Conservation (phyloP, 2,329 filamentous ascomycete species). For the Hymenoscyphus albidus region DNA sequence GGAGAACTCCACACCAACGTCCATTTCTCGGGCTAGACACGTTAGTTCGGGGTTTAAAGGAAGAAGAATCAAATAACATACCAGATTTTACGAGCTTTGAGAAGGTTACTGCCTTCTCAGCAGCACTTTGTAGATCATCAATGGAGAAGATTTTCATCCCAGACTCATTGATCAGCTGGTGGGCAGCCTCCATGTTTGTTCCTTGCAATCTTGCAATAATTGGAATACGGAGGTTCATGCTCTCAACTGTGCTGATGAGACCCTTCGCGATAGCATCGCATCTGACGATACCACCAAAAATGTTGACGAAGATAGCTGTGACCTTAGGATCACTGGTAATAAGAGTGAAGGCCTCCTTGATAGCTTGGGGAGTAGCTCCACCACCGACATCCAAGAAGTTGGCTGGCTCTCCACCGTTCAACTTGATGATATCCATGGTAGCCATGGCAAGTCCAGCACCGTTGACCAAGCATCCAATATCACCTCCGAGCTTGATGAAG, state of each 20-base stretch:
- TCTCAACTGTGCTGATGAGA: conserved; percentile 89
- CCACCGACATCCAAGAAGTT: conserved; percentile 99
- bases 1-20: conserved; percentile 93
- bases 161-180: conserved; percentile 91
- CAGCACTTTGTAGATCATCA: conserved; percentile 93
- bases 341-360: conserved; percentile 95
- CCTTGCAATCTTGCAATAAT: conserved; percentile 97
- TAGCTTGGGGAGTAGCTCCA: conserved; percentile 93
- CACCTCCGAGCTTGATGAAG: conserved; percentile 99
- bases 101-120: conserved; percentile 97
- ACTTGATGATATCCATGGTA: conserved; percentile 99
- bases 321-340: conserved; percentile 99
- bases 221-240: conserved; percentile 92
- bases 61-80: conserved; percentile 44
- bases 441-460: conserved; percentile 99
- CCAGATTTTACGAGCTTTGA: conserved; percentile 99
- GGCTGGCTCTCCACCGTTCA: conserved; percentile 91
- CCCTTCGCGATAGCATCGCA: conserved; percentile 97
- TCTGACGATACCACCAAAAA: conserved; percentile 97
- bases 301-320: conserved; percentile 99
- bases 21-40: conserved; percentile 77
- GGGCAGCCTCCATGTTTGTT: conserved; percentile 95
- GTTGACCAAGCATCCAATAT: conserved; percentile 99
- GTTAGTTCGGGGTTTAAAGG: conserved; percentile 24
- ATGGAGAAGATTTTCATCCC: conserved; percentile 99